Evolutionary conservation across 2,329 filamentous ascomycete species (phyloP), one percentile per base, ranked within the genome.

Genomic region (Zelopaecilomyces penicillatus): DNA sequence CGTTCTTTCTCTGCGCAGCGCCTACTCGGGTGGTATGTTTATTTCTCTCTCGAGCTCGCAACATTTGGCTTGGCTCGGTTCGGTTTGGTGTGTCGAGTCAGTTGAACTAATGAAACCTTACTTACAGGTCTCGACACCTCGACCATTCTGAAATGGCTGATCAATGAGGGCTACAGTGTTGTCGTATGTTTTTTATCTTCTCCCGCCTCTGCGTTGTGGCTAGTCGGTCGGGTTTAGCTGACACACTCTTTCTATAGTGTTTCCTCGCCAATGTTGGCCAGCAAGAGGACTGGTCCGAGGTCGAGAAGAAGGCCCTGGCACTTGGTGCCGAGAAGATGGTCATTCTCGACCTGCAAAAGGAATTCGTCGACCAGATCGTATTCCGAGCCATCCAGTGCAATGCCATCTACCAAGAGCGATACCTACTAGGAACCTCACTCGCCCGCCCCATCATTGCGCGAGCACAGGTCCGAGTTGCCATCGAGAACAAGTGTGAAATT

Each of bases 311-410:
- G 73, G 84, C 83, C 44, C 52, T 58, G 12, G 44, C 41, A 38
- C 52, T 62, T n/a, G 57, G 60, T n/a, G 61, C 59, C 32, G 55
- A 61, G 43, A 43, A 46, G 33, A 74, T 82, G 57, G 61, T 73
- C 50, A 68, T 78, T 50, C 69, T 74, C 44, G 76, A 90, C 62
- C 70, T 89, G 40, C 75, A 78, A 53, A 71, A 74, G 55, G 82
- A 86, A 64, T 87, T 90, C 58, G 74, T 90, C 50, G 82, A 87
- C 54, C 75, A 88, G 65, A 73, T 90, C 31, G 83, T 82, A 70
- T 88, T 82, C 73, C 82, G 78, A 43, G 85, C 84, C 47, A 42
- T 42, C 6, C 41, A 42, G 31, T 42, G 52, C 58, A 77, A 79
- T 54, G 75, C 74, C 46, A 73, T 77, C 56, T 81, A 76, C 59